Evolutionary conservation across 2,329 filamentous ascomycete species (phyloP), one percentile per base, ranked within the genome.

Genomic region (Byssothecium circinans): DNA sequence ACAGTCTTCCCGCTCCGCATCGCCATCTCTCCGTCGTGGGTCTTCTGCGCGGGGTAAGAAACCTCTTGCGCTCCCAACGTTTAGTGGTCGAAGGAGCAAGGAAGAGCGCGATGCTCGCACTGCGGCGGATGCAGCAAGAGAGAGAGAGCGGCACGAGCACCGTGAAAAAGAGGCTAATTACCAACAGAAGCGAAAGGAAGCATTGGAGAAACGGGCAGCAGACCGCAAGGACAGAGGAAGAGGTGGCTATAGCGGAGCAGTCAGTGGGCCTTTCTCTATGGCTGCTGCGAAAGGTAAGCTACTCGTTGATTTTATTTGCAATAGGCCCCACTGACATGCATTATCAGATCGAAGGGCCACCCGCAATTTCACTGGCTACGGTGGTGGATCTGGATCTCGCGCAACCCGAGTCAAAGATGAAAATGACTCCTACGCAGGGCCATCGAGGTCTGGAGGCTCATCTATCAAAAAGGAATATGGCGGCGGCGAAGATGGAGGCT

Each of bases 81-180:
- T 74, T 47, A 72, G 67, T 14, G 74, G 72, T 11, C 67, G 75
- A 43, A 61, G 75, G 44, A 77, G 72, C 50, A 74, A 75, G 50
- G 69, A 72, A 34, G 71, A 73, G 37, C 66, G 75, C 47, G 74
- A 72, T 23, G 73, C 75, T 40, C 61, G 72, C 19, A 71, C 72
- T 47, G 69, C 72, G 30, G 68, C 69, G 36, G 68, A 68, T 30
- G 57, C 65, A 19, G 71, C 71, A 41, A 65, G 72, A 32, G 70
- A 73, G 41, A 59, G 62, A 18, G 66, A 68, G 38, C 66, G 73
- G 45, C 65, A 66, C 18, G 65, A 61, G 18, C 65, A 71, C 37
- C 57, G 64, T 8, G 66, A 64, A 18, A 64, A 62, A 12, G 63
- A 68, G 33, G 65, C 54, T 8, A 41, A 59, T 39, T 56, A 45